Percentiles rank a stretch among this genome's conserved stretches.
Conservation (phyloP, 1,284 basidiomycete species). For the Trametes versicolor region DNA sequence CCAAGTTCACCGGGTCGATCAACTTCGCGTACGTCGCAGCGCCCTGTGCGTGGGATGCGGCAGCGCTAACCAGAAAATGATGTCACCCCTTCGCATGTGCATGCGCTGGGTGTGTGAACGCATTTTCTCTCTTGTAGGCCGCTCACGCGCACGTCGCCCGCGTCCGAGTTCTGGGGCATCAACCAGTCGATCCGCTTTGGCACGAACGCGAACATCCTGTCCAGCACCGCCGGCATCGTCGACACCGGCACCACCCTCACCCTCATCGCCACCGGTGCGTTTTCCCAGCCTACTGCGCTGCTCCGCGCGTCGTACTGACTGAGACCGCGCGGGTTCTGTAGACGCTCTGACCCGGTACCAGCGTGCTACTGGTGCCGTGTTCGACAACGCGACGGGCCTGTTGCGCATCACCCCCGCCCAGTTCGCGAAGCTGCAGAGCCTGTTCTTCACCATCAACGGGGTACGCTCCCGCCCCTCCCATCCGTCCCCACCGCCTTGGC, state of each 20-base stretch:
- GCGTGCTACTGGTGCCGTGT: slow-evolving; percentile 38
- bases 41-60: not conserved
- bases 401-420: slow-evolving; percentile 39
- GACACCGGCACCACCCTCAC: slow-evolving; percentile 46
- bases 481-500: not conserved
- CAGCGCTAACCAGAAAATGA: not conserved
- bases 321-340: slow-evolving; percentile 1
- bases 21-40: slow-evolving; percentile 43
- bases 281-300: too few species aligned
- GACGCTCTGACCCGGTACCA: slow-evolving; percentile 40
- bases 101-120: not conserved
- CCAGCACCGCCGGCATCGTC: slow-evolving; percentile 39
- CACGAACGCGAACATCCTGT: slow-evolving; percentile 35
- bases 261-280: slow-evolving; percentile 40
- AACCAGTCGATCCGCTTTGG: slow-evolving; percentile 39
- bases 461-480: slow-evolving; percentile 19
- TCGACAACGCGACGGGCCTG: slow-evolving; percentile 39
- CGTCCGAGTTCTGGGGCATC: slow-evolving; percentile 44
- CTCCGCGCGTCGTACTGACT: too few species aligned
- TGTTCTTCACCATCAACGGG: slow-evolving; percentile 43
- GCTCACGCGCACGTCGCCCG: slow-evolving; percentile 46
- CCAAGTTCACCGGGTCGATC: slow-evolving; percentile 58
- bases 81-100: not conserved
- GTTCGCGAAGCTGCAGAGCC: slow-evolving; percentile 38
- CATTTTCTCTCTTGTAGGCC: slow-evolving; percentile 26